phyloP scores from a whole-genome alignment of 75 land plant species.

The Pseudotsuga menziesii region DNA sequence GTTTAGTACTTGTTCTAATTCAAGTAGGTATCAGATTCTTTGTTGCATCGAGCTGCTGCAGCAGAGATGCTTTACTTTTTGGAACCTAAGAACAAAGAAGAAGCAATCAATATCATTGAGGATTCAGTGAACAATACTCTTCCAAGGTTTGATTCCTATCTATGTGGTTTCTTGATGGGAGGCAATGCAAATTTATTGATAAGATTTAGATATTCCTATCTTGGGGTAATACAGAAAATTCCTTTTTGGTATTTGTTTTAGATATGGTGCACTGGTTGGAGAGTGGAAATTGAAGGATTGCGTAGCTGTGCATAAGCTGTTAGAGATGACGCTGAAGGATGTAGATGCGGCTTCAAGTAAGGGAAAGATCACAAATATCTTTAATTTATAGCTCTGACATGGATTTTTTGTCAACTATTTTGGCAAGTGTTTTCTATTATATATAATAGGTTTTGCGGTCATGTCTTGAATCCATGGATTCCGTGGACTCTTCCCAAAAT shows the following conservation, averaged over 20 bases:
- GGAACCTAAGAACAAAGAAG: conserved; percentile 56
- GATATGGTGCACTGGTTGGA: conserved; percentile 40
- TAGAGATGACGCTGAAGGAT: conserved; percentile 52
- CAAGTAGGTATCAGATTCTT: conserved; percentile 45
- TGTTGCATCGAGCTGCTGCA: conserved; percentile 87
- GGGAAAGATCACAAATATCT: conserved; percentile 4
- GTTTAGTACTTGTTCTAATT: not conserved
- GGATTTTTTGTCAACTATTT: too few relatives aligned
- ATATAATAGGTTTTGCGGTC: too few relatives aligned
- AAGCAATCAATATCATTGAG: conserved; percentile 75
- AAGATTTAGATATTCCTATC: too few relatives aligned
- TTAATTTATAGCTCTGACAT: too few relatives aligned
- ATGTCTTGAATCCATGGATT: too few relatives aligned
- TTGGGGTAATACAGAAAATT: too few relatives aligned
- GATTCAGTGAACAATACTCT: conserved; percentile 42
- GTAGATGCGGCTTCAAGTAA: conserved; percentile 77
- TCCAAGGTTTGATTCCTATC: conserved; percentile 17
- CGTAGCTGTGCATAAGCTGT: conserved; percentile 61
- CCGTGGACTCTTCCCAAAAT: too few relatives aligned
- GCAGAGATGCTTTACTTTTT: conserved; percentile 77
- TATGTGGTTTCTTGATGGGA: too few relatives aligned
- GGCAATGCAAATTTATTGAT: too few relatives aligned
- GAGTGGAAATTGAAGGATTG: conserved; percentile 83
- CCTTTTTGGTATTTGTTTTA: conserved; percentile 1
- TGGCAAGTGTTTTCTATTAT: too few relatives aligned